Evolutionary conservation across 192 early-diverging fungal genomes (phyloP), one percentile per base, ranked within the genome.

Genomic region (Podila epicladia): DNA sequence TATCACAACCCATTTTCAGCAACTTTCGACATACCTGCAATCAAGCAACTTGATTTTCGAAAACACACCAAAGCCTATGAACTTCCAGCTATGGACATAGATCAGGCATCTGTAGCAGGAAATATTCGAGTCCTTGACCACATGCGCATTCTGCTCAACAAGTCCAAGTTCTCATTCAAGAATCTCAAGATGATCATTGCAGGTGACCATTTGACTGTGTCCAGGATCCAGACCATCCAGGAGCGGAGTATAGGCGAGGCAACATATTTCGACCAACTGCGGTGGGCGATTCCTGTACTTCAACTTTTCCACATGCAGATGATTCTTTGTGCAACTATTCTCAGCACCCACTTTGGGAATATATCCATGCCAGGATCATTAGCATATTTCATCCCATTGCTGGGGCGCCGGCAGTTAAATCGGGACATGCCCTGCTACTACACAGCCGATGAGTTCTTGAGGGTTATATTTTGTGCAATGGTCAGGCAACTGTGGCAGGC

Each of bases 261-360:
- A 0, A 38, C 61, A 0, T 20, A 33, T 62, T 62, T 62, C 17
- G 33, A 62, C 31, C 35, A 20, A 17, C 2, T 62, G 33, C 33
- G 37, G 1, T 62, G 61, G 61, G 61, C 37, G 4, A 62, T 62
- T 38, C 61, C 61, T 15, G 61, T 62, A 1, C 37, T 62, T 38
- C 61, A 62, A n/a, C 35, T 62, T 13, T 62, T 62, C 35, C 61
- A 62, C 15, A 33, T 62, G 61, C 61, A 62, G 22, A 62, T 62
- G 61, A 11, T 62, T 15, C 61, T 62, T 5, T 33, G 33, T 24
- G 33, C 61, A 33, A 62, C 61, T 20, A 62, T 62, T 38, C 61
- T 62, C 37, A 33, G 31, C 15, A 62, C 61, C 31, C 61, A 62
- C 61, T 62, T n/a, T 41, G 61, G 61, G 20, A 19, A 62, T 32